Base-by-base conservation (phyloP, 2,329 filamentous ascomycete species). In the Didymosphaeria variabile region DNA sequence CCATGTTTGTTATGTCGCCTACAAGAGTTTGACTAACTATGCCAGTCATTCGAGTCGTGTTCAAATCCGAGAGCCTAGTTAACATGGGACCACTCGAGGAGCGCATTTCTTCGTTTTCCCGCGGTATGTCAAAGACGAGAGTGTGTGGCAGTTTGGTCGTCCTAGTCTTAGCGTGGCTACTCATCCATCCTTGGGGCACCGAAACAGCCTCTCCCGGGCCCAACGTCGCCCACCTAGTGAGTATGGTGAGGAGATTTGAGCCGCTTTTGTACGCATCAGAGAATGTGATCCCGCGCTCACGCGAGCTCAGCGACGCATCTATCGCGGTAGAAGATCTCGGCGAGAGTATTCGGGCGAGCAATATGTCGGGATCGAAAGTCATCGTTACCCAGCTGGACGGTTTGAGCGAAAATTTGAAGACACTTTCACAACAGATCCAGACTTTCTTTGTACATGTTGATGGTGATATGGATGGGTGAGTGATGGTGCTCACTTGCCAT, bases 261-360 rank as follows among this genome's bases (percentile, higher is more conserved):
- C 94, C 94, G 6, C 85, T 97, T 47, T 96, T 98, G 64, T 95
- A 95, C 81, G 97, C 96, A 75, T 97, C 93, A 0, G 93, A 97
- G 73, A 91, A 94, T 74, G 93, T 93, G 9, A 89, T 93, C 46
- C 87, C 89, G 40, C 93, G 97, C 73, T 93, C 97, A 44, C 89
- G 90, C 60, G 92, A 96, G 65, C 82, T 98, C 52, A 93, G 97
- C 77, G 93, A 95, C 57, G 97, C 94, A 0, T 92, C 93, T 46
- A 90, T 97, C 34, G 94, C 94, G 0, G 93, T 98, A 29, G 97
- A 94, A 92, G 94, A 98, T 76, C 85, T 98, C 6, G 91, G 93
- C 60, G 94, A 97, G 83, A 96, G 91, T 66, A 91, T 97, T 58
- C 88, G 94, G 53, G 88, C 87, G 5, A 94, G 93, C 61, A 97